A percentile compares a stretch with the other conserved stretches of the same genome.
phyloP scores from a whole-genome alignment of 1,284 basidiomycete species.

The Heimioporus retisporus region DNA sequence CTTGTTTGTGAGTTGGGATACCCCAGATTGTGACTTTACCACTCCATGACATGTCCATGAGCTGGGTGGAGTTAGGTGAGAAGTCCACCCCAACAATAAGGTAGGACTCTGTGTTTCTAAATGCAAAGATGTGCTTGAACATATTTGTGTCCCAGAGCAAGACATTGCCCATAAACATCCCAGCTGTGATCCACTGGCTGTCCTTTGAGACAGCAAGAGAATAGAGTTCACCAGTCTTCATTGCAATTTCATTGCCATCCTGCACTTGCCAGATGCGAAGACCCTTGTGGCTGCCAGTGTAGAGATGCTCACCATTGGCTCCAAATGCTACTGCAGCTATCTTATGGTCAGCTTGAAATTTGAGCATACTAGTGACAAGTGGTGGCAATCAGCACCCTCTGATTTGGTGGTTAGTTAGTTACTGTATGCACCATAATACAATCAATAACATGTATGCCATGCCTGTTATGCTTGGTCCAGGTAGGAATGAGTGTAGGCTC shows the following conservation, averaged over 20 bases:
- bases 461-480: no score
- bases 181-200: no score
- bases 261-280: conserved; percentile 9
- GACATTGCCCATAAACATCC: not conserved
- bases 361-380: no score
- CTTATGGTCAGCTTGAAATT: no score
- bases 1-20: not conserved
- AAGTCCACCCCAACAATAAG: conserved; percentile 14
- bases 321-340: no score
- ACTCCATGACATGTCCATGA: conserved; percentile 2
- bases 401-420: no score
- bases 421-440: no score
- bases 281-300: not conserved
- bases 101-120: not conserved
- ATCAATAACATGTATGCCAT: no score
- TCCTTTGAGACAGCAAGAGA: conserved; percentile 11
- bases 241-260: not conserved
- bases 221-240: not conserved
- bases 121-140: not conserved
- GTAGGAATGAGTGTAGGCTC: no score
- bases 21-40: conserved; percentile 2
- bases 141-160: conserved; percentile 5
- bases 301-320: not conserved
- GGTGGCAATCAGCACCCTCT: no score
- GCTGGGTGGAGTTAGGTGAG: conserved; percentile 20